Evolutionary conservation across 306 rosid species (phyloP), one percentile per base, ranked within the genome.

Genomic region (Ochetophila trinervis): DNA sequence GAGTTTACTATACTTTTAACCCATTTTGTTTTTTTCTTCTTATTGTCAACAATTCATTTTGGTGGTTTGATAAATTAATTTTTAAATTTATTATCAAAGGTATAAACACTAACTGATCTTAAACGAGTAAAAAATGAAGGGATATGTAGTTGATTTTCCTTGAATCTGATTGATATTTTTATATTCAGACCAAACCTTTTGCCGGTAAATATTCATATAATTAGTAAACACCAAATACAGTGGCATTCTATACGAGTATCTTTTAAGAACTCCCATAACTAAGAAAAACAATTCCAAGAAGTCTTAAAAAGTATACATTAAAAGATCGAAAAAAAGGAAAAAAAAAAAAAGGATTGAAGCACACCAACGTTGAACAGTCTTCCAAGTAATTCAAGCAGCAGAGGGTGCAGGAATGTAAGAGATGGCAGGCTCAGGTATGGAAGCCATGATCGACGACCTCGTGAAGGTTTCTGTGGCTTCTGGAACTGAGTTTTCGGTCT

Each of bases 331-430:
- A 53, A 34, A 36, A 9, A 36, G 5, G 30, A 45, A 53, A 20
- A 19, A 5, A 4, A 32, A 19, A 53, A 14, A 5, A 19, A 47
- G 10, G 36, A 18, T 40, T 11, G 58, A 68, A 71, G 58, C 60
- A 76, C 65, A 35, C 60, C 64, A 54, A 71, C 22, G 44, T 42
- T 21, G 13, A 55, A 23, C 27, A 42, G 57, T 22, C 53, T 6
- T 5, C 17, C 18, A 8, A 8, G 2, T 17, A 34, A 4, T 57
- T 85, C 80, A 86, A 37, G 91, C 91, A 57, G 86, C 88, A 48
- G 88, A 74, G 24, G 91, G 86, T 27, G 88, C 79, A 62, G 85
- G 80, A 53, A 78, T 63, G 36, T 68, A 78, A 47, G 89, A 53
- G 22, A 81, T 61, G 15, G 60, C 50, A 42, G 81, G 74, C 69